These are phyloP conservation scores for Mariannaea sp. DNA, from an alignment of 2,329 filamentous ascomycete species.

Conservation along the genomic window DNA sequence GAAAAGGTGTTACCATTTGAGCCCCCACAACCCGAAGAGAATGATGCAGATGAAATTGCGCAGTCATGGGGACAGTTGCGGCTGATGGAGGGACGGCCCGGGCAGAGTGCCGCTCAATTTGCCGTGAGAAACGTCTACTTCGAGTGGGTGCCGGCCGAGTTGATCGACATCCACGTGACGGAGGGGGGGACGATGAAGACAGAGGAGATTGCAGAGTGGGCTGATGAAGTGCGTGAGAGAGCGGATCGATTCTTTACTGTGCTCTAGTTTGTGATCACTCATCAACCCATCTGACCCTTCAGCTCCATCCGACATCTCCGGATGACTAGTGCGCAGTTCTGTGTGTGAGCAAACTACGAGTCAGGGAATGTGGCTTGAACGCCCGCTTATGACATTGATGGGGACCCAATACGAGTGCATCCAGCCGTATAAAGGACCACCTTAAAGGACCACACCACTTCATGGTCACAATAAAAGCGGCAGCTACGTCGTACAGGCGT, in stretches of 20 bases:
- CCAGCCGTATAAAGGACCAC: too few species aligned
- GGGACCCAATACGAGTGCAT: too few species aligned
- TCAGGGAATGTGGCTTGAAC: too few species aligned
- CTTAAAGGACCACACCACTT: too few species aligned
- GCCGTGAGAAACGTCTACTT: slow-evolving; percentile 59
- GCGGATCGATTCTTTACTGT: slow-evolving; percentile 49
- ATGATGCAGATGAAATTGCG: slow-evolving; percentile 56
- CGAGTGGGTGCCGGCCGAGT: slow-evolving; percentile 59
- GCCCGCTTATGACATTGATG: too few species aligned
- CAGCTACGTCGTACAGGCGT: too few species aligned
- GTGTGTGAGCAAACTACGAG: too few species aligned
- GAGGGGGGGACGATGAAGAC: slow-evolving; percentile 54
- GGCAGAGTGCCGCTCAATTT: slow-evolving; percentile 26
- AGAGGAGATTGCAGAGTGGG: slow-evolving; percentile 47
- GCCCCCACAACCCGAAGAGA: slow-evolving; percentile 51
- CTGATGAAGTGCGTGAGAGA: slow-evolving; percentile 43
- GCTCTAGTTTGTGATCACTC: slow-evolving; percentile 13
- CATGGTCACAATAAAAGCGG: too few species aligned
- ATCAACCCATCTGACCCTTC: slow-evolving; percentile 32
- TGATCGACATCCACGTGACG: slow-evolving; percentile 60
- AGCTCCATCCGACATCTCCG: neutral
- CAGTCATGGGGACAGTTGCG: slow-evolving; percentile 49
- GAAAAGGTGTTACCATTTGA: slow-evolving; percentile 62
- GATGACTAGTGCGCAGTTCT: too few species aligned
- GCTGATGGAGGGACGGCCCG: neutral